These are phyloP conservation scores for Rhododendron simsii DNA, from an alignment of 148 eudicot genomes.

Conservation along the genomic window DNA sequence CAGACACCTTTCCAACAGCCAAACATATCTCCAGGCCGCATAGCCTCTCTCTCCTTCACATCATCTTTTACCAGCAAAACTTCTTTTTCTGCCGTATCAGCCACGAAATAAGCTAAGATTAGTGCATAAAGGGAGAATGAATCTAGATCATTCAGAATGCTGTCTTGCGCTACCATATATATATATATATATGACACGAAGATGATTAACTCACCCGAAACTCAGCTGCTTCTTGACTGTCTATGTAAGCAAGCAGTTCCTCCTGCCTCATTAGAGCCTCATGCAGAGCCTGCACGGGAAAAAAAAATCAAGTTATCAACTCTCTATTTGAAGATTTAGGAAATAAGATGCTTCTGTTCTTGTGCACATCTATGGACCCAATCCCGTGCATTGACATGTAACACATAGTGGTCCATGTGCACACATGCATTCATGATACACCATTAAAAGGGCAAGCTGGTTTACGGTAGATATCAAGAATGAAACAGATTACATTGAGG, in stretches of 20 bases:
- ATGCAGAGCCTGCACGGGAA: conserved; percentile 39
- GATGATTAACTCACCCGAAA: conserved; percentile 46
- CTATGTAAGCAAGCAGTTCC: conserved; percentile 91
- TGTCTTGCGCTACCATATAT: background rate
- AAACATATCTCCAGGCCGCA: background rate
- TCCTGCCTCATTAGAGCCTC: conserved; percentile 87
- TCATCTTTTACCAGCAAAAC: conserved; percentile 53
- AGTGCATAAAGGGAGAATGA: background rate
- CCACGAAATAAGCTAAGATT: background rate
- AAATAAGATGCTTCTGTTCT: background rate
- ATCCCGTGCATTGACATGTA: background rate
- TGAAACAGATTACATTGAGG: background rate
- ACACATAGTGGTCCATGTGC: background rate
- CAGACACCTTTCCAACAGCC: background rate
- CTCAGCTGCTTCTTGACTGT: conserved; percentile 75
- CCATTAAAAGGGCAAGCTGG: background rate
- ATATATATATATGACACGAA: background rate
- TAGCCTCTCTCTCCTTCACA: background rate
- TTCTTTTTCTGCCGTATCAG: conserved; percentile 54
- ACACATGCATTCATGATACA: background rate
- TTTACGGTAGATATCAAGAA: background rate
- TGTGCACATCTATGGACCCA: background rate
- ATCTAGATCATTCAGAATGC: background rate
- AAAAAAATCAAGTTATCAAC: background rate
- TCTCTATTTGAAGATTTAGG: background rate